These are phyloP conservation scores for Exophiala sideris DNA, from an alignment of 2,329 filamentous ascomycete species.

Conservation along the genomic window DNA sequence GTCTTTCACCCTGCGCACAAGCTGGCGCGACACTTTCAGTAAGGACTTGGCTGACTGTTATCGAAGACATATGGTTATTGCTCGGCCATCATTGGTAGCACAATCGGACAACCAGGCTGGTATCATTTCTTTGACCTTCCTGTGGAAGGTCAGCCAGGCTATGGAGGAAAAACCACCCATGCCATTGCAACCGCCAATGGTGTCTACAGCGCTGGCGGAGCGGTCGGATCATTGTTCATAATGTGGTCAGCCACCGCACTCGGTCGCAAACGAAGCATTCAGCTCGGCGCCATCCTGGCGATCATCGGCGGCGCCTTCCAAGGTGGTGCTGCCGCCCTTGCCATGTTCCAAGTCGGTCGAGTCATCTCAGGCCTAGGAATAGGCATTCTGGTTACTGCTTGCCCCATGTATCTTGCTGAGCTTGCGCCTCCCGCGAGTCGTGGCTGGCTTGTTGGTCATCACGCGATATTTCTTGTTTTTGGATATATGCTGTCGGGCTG, in stretches of 20 bases:
- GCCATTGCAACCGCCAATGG: conserved; percentile 46
- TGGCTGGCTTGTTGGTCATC: conserved; percentile 25
- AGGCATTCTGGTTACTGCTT: conserved; percentile 21
- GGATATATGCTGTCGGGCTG: conserved; percentile 24
- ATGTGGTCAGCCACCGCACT: conserved; percentile 33
- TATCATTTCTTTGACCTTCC: conserved; percentile 43
- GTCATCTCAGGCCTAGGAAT: conserved; percentile 24
- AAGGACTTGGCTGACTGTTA: not conserved
- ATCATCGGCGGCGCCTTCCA: conserved; percentile 25
- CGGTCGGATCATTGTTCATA: conserved; percentile 31
- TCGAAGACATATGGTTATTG: conserved; percentile 32
- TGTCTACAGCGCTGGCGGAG: conserved; percentile 43
- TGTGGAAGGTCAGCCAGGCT: conserved; percentile 38
- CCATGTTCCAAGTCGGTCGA: conserved; percentile 25
- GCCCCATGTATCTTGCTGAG: conserved; percentile 24
- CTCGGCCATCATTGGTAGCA: conserved; percentile 41
- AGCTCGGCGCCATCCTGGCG: conserved; percentile 27
- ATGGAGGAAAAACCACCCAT: conserved; percentile 39
- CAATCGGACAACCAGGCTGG: conserved; percentile 47
- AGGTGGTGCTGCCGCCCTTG: conserved; percentile 20
- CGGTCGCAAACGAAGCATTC: conserved; percentile 39
- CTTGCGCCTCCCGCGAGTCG: conserved; percentile 20
- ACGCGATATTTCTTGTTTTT: conserved; percentile 25
- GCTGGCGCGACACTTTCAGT: not conserved
- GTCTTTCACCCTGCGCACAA: conserved; percentile 11